Evolutionary conservation across 2,329 filamentous ascomycete genomes (phyloP), one percentile per base, ranked within the genome.

Genomic region (Sclerotinia sclerotiorum): DNA sequence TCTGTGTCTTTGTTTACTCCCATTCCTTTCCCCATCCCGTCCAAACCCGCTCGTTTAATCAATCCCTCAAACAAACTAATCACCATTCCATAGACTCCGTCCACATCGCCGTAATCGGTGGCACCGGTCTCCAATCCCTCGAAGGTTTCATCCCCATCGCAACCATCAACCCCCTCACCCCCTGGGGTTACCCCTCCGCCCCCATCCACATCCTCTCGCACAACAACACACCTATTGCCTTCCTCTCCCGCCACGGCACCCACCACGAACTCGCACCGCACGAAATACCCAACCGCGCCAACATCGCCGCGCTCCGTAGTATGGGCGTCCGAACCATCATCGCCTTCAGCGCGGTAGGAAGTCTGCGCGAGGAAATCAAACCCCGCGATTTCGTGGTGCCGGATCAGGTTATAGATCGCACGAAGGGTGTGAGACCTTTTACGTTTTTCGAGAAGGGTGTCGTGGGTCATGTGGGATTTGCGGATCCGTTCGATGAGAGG

Each of bases 311-410:
- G n/a, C 85, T 99, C 71, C 90, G 95, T 73, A 89, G 87, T 75
- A 84, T 99, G 70, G 95, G 95, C 73, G 95, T 98, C 57, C 89
- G 94, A 76, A 91, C 88, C 78, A 87, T 98, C 79, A 92, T 99
- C 78, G 93, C 94, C 72, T 99, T 99, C 83, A 94, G 90, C 72
- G 95, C 95, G 61, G 95, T 99, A 68, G 95, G 95, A 71, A 94
- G 90, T 76, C 83, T 99, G 78, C 92, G 91, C 78, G 95, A 97
- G 82, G 87, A 93, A 77, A 94, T 99, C 79, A 92, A 91, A 81
- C 95, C 95, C 55, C 90, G 95, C 81, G 95, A 99, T 83, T 99
- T 99, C 79, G 92, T 98, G 64, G 86, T 99, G 17, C 95, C 94
- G 0, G 93, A 97, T 81, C 95, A 99, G 83, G 87, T 97, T 79